These are phyloP conservation scores for Paramecium biaurelia DNA, from an alignment of 73 alveolate genomes.

Conservation along the genomic window DNA sequence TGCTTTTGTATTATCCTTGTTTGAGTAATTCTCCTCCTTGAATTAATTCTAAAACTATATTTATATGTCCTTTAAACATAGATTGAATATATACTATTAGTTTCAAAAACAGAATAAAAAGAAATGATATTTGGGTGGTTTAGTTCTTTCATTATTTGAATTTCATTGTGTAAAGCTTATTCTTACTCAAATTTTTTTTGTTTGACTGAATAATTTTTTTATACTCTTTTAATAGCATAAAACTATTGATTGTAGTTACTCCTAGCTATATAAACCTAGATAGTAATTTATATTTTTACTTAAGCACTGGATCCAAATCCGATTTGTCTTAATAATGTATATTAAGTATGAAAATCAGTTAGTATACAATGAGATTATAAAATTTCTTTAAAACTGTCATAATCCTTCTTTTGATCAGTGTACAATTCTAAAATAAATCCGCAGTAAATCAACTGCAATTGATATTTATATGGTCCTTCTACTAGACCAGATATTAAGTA, in stretches of 20 bases:
- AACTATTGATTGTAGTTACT: neutral
- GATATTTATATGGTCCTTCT: neutral
- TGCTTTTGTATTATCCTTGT: constrained; percentile 1
- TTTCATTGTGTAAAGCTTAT: neutral
- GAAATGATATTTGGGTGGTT: constrained; percentile 34
- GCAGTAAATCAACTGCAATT: neutral
- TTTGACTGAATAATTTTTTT: neutral
- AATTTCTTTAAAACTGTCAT: neutral
- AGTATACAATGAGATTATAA: neutral
- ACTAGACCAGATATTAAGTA: neutral
- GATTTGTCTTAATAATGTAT: neutral
- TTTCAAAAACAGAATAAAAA: neutral
- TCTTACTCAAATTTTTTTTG: neutral
- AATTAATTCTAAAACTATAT: constrained; percentile 4
- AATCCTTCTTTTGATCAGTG: neutral
- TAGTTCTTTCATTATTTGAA: constrained; percentile 11
- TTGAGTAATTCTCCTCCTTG: constrained; percentile 29
- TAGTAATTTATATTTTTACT: neutral
- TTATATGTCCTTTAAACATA: neutral
- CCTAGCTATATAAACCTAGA: neutral
- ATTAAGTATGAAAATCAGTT: neutral
- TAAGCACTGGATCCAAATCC: constrained; percentile 19
- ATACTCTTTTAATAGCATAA: constrained; percentile 12
- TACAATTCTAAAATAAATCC: neutral
- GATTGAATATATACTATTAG: neutral